Evolutionary conservation across 2,329 filamentous ascomycete genomes (phyloP), one percentile per base, ranked within the genome.

Genomic region (Fusarium chaquense): DNA sequence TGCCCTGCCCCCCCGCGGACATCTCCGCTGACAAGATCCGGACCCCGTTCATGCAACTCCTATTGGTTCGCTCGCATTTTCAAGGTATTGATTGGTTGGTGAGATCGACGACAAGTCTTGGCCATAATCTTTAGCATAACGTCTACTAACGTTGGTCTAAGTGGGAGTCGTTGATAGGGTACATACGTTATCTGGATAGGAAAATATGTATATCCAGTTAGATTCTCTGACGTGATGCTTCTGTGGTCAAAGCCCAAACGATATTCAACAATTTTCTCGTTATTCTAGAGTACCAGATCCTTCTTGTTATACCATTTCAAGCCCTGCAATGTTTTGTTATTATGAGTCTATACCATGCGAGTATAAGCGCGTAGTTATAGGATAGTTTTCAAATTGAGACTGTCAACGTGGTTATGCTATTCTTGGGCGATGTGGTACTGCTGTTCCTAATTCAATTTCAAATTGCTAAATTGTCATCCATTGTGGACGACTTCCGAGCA

Each of bases 31-130:
- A 62, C 49, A 7, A 24, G 36, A 55, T 40, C 18, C 9, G 18
- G 22, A 36, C 28, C 45, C 18, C 16, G 45, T 36, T 12, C 2
- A 16, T 43, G 40, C 16, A 50, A 26, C 12, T 40, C 44, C 57
- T 40, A 73, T 69, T 73, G 65, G 71, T 5, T 36, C 51, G 59
- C 45, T 73, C 71, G 67, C 67, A 74, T 71, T 67, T 43, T 16
- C 22, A 36, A 28, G 44, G 16, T 9, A n/a, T 12, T 73, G 58
- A 73, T 73, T 74, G 71, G 71, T 28, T 32, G 13, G 11, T 18
- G 6, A 22, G 36, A 12, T 22, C 6, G 36, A 24, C 16, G n/a
- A 16, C 20, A 35, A 22, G 16, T 35, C 32, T 56, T 44, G 53
- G 33, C 43, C n/a, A 49, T 20, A 22, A 22, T 44, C 15, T 26